Evolutionary conservation across 306 rosid genomes (phyloP), one percentile per base, ranked within the genome.

Genomic region (Dalbergia oliveri): DNA sequence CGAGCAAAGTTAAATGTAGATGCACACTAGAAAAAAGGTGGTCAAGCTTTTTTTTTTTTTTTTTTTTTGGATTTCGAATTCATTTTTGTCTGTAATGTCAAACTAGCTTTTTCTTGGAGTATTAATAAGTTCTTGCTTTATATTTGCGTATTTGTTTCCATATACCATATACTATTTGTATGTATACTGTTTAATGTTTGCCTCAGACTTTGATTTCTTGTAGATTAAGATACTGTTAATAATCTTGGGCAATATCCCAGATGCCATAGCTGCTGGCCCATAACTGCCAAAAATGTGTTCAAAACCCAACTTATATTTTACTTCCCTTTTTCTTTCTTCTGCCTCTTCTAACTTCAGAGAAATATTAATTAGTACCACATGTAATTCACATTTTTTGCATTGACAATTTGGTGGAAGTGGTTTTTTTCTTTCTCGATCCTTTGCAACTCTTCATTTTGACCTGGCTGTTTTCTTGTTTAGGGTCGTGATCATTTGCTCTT

Each of bases 401-500:
- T 12, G 14, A 50, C 16, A 54, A 21, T 6, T 7, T 54, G 60
- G 60, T 16, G 11, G 60, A 54, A 54, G 60, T 54, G 57, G 64
- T 68, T 34, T 63, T 8, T 53, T 6, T 41, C 44, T 71, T 59
- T 82, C 19, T 74, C 14, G 75, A 39, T 75, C 73, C 49, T 66
- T 44, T 60, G 58, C 77, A 67, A 34, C 79, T 51, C 77, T 65
- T 64, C 69, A 65, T 69, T 83, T 86, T 88, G 90, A 86, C 91
- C 26, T 75, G 69, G 65, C 72, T 90, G 86, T 87, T 89, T 86
- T 86, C 85, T 88, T 85, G 90, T 91, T 84, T 89, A 90, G 94
- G 97, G 84, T 82, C 89, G 87, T 91, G 91, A 92, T 73, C 87
- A 72, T 82, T 87, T 87, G 90, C 92, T 64, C 70, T 82, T 77